These are phyloP conservation scores for Ilyonectria mors-panacis DNA, from an alignment of 2,329 filamentous ascomycete species.

Conservation along the genomic window DNA sequence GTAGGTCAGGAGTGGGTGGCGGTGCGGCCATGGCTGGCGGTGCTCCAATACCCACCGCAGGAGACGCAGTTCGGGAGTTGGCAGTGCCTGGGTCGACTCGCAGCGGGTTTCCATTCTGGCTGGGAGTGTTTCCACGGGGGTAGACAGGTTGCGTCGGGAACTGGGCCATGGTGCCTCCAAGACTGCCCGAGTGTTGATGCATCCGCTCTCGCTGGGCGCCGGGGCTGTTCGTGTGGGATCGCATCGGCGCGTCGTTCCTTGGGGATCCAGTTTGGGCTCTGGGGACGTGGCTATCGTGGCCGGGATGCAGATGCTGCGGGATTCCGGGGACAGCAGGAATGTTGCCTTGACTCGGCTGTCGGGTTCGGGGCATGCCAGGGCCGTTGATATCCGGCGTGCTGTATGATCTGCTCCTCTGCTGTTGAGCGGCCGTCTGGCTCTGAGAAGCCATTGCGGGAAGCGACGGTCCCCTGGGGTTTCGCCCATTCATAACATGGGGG, in stretches of 20 bases:
- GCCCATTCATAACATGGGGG: slow-evolving; percentile 73
- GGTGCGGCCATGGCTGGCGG: slow-evolving; percentile 44
- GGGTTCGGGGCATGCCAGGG: slow-evolving; percentile 70
- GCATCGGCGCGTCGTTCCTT: slow-evolving; percentile 75
- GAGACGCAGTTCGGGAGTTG: slow-evolving; percentile 63
- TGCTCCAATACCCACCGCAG: slow-evolving; percentile 58
- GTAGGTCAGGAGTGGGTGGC: slow-evolving; percentile 64
- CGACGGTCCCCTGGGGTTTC: slow-evolving; percentile 82
- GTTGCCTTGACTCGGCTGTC: slow-evolving; percentile 67
- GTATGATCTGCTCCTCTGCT: slow-evolving; percentile 87
- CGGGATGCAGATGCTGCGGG: slow-evolving; percentile 76
- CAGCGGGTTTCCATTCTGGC: slow-evolving; percentile 53
- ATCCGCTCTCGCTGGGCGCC: slow-evolving; percentile 75
- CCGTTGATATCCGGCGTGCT: slow-evolving; percentile 95
- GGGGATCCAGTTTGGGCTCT: slow-evolving; percentile 89
- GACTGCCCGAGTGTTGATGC: slow-evolving; percentile 64
- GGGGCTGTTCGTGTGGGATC: slow-evolving; percentile 80
- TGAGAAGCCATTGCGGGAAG: slow-evolving; percentile 78
- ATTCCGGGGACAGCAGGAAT: slow-evolving; percentile 84
- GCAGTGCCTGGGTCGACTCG: slow-evolving; percentile 57
- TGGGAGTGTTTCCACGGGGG: slow-evolving; percentile 63
- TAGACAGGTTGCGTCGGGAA: slow-evolving; percentile 71
- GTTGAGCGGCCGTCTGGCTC: slow-evolving; percentile 70
- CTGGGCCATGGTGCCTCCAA: slow-evolving; percentile 68
- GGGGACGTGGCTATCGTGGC: slow-evolving; percentile 76